Base-by-base conservation (phyloP, 305 asterid genomes). In the Coffea humblotiana region DNA sequence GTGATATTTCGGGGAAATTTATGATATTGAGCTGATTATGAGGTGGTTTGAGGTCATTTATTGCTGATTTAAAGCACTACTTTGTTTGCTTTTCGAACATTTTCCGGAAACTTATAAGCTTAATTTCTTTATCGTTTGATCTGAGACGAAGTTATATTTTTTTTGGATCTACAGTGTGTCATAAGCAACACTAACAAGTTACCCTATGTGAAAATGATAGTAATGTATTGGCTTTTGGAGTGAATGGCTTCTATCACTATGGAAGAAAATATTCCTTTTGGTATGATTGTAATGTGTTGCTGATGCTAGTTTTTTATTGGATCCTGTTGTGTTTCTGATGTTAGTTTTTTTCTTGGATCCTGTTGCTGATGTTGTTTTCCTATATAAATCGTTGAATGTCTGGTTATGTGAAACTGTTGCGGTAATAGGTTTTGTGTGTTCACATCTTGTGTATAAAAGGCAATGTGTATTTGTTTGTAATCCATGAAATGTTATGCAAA, bases 121-220 rank as follows among this genome's bases (percentile, higher is more conserved):
- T 15, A 10, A 6, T 25, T 70, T 11, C 14, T 4, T 76, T 71
- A 60, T 16, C 47, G 48, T 70, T n/a, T 81, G 84, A 81, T 48
- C 72, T 48, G 72, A 54, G 37, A 66, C 70, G 6, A 70, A 74
- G 75, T 77, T 56, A 16, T 16, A 16, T 43, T 65, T 2, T 32
- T 65, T 27, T 29, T 52, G 51, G 37, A 74, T 74, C 79, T 67
- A 12, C 43, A 58, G n/a, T 29, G 73, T 29, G 37, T 27, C 65
- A 29, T 70, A 19, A 6, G 35, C 21, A 29, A 71, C 6, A 23
- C 16, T 15, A 47, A 29, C 45, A 0, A 3, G 45, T 78, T 14
- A 16, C 32, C n/a, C 11, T 18, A n/a, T 15, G 16, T 18, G 77
- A 21, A 27, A 32, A 29, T 72, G 47, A 60, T 32, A 51, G 27